Conservation (phyloP, 768 basidiomycete genomes). For the Amanita molliuscula region DNA sequence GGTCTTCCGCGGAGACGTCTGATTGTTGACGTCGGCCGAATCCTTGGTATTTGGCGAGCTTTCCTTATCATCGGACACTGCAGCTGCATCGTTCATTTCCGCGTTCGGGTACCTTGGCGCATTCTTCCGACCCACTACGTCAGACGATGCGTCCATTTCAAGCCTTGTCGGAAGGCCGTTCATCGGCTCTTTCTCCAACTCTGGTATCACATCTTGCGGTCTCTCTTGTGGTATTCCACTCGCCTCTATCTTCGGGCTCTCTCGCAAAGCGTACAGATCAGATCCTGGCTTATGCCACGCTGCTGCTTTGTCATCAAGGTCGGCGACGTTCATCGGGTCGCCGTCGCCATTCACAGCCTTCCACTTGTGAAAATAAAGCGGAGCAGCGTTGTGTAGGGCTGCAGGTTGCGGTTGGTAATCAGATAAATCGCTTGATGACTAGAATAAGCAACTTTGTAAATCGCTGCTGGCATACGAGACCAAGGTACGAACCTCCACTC, state of each 20-base stretch:
- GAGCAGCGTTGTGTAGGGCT: neutral
- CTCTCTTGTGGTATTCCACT: neutral
- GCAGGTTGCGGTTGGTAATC: neutral
- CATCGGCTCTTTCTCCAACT: neutral
- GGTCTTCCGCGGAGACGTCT: slow-evolving; percentile 2
- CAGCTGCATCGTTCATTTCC: neutral
- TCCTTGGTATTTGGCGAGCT: neutral
- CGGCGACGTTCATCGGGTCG: neutral
- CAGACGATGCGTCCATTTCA: neutral
- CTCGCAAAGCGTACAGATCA: neutral
- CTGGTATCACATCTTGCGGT: neutral
- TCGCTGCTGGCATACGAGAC: neutral
- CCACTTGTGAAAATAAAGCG: neutral
- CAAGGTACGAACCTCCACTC: neutral
- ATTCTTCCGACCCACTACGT: neutral
- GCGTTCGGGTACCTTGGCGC: neutral
- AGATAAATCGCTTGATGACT: neutral
- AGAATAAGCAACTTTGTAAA: neutral
- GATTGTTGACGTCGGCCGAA: neutral
- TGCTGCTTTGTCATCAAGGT: neutral
- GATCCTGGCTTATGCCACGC: neutral
- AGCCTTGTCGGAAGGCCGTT: neutral
- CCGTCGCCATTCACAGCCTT: neutral
- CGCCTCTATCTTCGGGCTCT: neutral
- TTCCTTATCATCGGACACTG: neutral